phyloP scores from a whole-genome alignment of 192 early-diverging fungal genomes.

The Funneliformis mosseae region DNA sequence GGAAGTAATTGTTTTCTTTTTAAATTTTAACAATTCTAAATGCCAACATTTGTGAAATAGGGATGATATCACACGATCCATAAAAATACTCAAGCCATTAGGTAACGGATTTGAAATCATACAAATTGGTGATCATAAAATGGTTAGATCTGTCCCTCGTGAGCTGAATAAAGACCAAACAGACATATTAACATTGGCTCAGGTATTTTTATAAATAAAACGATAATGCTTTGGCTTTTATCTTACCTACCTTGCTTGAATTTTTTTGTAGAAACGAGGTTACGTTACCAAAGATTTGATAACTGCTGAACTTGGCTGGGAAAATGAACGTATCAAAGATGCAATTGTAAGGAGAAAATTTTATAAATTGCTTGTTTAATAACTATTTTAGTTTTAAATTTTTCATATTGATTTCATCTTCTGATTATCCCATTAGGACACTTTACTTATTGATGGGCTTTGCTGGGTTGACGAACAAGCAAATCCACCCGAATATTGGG shows the following conservation, averaged over 20 bases:
- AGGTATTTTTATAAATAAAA: conserved; percentile 46
- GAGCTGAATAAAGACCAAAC: conserved; percentile 87
- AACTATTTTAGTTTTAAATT: not conserved
- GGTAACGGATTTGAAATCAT: conserved; percentile 89
- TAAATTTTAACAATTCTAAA: not conserved
- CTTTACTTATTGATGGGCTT: conserved; percentile 69
- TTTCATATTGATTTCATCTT: conserved; percentile 10
- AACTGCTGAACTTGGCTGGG: conserved; percentile 55
- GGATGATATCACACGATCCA: conserved; percentile 86
- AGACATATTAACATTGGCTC: conserved; percentile 68
- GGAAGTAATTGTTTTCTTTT: not conserved
- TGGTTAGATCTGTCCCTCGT: conserved; percentile 88
- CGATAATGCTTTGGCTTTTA: not conserved
- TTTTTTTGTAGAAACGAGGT: conserved; percentile 33
- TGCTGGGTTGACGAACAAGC: conserved; percentile 75
- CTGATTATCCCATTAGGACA: conserved; percentile 49
- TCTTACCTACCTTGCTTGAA: not conserved
- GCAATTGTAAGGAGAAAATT: conserved; percentile 54
- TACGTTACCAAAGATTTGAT: conserved; percentile 50
- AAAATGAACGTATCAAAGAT: conserved; percentile 50
- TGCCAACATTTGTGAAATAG: conserved; percentile 43
- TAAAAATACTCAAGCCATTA: conserved; percentile 85
- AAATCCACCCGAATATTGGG: conserved; percentile 56
- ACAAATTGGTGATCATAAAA: conserved; percentile 71
- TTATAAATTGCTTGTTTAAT: not conserved